phyloP scores from a whole-genome alignment of 176 grass and related monocot genomes.

The Triticum turgidum region DNA sequence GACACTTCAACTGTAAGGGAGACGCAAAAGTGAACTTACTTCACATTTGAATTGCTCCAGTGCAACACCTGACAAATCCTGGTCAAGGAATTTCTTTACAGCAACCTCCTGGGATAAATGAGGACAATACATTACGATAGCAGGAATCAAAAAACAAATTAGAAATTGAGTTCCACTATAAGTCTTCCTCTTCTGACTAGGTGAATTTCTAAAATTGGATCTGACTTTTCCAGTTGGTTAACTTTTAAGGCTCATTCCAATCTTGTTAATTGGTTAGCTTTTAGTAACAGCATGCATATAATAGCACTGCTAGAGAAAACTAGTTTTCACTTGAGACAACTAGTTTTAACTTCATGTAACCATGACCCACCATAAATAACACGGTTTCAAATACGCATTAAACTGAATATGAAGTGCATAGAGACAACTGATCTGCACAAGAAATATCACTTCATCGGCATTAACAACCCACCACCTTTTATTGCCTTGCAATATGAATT shows the following conservation, averaged over 20 bases:
- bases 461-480: conserved; percentile 6
- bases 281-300: not conserved
- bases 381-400: not conserved
- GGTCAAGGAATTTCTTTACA: conserved; percentile 98
- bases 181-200: not conserved
- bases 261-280: conserved; percentile 1
- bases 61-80: conserved; percentile 88
- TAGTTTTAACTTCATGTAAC: conserved; percentile 4
- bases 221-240: not conserved
- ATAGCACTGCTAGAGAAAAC: not conserved
- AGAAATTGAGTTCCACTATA: conserved; percentile 11
- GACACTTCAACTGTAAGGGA: conserved; percentile 8
- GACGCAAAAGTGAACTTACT: conserved; percentile 51
- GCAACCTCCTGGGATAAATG: conserved; percentile 84
- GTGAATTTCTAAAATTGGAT: conserved; percentile 19
- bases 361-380: conserved; percentile 8
- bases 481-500: not conserved
- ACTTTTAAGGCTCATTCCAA: not conserved
- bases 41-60: conserved; percentile 97
- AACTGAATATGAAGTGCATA: not conserved
- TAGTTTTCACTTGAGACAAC: conserved; percentile 1
- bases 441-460: not conserved
- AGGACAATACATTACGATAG: conserved; percentile 14
- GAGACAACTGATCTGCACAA: not conserved
- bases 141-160: conserved; percentile 21